Conservation (phyloP, 192 early-diverging fungal genomes). For the Fimicolochytrium jonesii region DNA sequence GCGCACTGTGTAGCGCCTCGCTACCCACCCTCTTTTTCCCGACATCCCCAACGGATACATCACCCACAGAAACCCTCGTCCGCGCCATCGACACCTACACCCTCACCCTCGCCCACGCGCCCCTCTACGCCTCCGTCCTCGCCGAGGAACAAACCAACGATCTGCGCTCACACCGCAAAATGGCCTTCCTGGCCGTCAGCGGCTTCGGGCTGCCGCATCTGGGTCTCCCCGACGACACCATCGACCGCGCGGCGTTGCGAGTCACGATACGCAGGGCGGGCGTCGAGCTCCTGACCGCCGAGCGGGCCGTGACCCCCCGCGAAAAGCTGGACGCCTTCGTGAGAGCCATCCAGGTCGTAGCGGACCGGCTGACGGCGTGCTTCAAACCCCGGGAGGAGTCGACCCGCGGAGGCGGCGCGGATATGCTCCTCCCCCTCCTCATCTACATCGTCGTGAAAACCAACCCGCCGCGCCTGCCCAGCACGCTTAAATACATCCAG, state of each 20-base stretch:
- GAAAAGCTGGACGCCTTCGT: slow-evolving; percentile 15
- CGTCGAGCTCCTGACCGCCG: slow-evolving; percentile 16
- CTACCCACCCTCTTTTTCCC: too few relatives aligned
- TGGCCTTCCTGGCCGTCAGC: slow-evolving; percentile 4
- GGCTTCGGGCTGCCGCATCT: slow-evolving; percentile 17
- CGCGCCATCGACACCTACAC: too few relatives aligned
- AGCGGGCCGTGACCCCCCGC: slow-evolving; percentile 3
- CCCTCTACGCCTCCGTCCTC: too few relatives aligned
- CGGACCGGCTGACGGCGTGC: not conserved
- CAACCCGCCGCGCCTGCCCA: slow-evolving; percentile 24
- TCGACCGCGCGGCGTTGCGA: too few relatives aligned
- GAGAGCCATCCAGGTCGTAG: slow-evolving; percentile 7
- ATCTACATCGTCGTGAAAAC: slow-evolving; percentile 25
- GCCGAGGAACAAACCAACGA: slow-evolving; percentile 8
- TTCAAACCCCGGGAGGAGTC: not conserved
- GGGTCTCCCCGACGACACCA: not conserved
- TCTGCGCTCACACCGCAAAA: slow-evolving; percentile 13
- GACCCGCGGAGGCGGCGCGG: slow-evolving; percentile 11
- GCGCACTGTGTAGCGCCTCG: too few relatives aligned
- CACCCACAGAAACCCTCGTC: too few relatives aligned
- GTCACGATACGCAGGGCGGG: too few relatives aligned
- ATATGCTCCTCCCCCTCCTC: slow-evolving; percentile 20
- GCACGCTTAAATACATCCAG: slow-evolving; percentile 16
- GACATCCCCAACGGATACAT: too few relatives aligned
- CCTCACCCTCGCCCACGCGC: too few relatives aligned